Evolutionary conservation across 2,329 filamentous ascomycete species (phyloP), one percentile per base, ranked within the genome.

Genomic region (Venturia oleaginea): DNA sequence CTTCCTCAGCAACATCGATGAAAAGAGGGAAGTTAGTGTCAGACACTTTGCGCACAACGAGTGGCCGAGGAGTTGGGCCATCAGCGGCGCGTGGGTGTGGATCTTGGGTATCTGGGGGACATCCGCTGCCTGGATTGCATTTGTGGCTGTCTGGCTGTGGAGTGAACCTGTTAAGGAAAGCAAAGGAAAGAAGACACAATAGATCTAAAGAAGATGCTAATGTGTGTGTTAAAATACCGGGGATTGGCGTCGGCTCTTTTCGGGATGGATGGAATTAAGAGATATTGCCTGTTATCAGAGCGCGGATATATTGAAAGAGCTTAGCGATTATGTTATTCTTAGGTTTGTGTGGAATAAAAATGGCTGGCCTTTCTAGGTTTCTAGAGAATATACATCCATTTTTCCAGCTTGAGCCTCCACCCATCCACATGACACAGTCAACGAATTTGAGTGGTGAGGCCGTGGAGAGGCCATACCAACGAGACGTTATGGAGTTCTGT

Each of bases 11-110:
- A 89, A 87, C 74, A 75, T 99, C 63, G 92, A 97, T 74, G 92
- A 97, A 81, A 97, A 97, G 85, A 85, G 87, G 70, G 94, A 93
- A 27, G 92, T 97, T 63, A 96, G 92, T 0, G 91, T 99, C 38
- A 86, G 94, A 59, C 94, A 99, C 80, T 94, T 96, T 78, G 94
- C 94, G 8, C 94, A 99, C 81, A 88, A 99, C 75, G 94, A 99
- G 81, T 99, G 90, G 85, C 90, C 92, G 38, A 85, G 94, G 71
- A 95, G 90, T 76, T 97, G 86, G 80, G 85, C 84, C 73, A 99
- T 99, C 74, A 90, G 84, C 67, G 92, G 88, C 51, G 93, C 92
- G 3, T 97, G 91, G 90, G 91, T 93, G 13, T 97, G 93, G 91
- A 90, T 99, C 72, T 83, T 87, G 0, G 93, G 94, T 66, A 90